These are phyloP conservation scores for Nakazawaea wyomingensis DNA, from an alignment of 805 yeast genomes.

Conservation along the genomic window DNA sequence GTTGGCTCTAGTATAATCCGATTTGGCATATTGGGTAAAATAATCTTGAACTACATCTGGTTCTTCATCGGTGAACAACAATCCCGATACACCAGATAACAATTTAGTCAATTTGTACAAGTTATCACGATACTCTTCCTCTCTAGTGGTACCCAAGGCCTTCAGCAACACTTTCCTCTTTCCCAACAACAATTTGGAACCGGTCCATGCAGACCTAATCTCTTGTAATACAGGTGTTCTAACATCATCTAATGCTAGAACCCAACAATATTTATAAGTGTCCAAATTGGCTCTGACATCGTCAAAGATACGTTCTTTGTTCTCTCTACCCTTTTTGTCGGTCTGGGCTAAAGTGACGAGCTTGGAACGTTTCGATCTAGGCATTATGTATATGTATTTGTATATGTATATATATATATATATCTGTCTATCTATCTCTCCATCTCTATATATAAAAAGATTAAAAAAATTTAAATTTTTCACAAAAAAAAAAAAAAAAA, in stretches of 20 bases:
- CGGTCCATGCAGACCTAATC: constrained; percentile 88
- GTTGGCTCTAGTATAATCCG: constrained; percentile 89
- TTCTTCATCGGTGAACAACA: constrained; percentile 83
- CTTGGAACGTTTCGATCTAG: constrained; percentile 95
- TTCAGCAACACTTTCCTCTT: constrained; percentile 89
- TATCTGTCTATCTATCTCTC: constrained; percentile 1
- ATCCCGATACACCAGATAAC: constrained; percentile 77
- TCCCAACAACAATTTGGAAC: constrained; percentile 85
- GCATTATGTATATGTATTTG: constrained; percentile 46
- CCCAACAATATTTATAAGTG: constrained; percentile 73
- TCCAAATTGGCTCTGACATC: constrained; percentile 84
- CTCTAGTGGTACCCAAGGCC: constrained; percentile 83
- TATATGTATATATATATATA: not conserved
- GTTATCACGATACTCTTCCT: constrained; percentile 86
- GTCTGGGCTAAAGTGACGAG: constrained; percentile 93
- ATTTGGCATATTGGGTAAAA: constrained; percentile 69
- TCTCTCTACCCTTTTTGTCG: constrained; percentile 91
- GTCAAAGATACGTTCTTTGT: constrained; percentile 86
- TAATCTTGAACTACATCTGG: constrained; percentile 89
- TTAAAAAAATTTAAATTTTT: not conserved
- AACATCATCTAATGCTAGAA: constrained; percentile 81
- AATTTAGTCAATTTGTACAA: constrained; percentile 61
- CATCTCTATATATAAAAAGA: too few relatives aligned
- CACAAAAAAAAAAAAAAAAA: constrained; percentile 3
- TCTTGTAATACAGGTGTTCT: constrained; percentile 95